A percentile compares a stretch with the other conserved stretches of the same genome.
Evolutionary conservation across 768 basidiomycete genomes (phyloP).

Genomic region (Pulveroboletus sp.): DNA sequence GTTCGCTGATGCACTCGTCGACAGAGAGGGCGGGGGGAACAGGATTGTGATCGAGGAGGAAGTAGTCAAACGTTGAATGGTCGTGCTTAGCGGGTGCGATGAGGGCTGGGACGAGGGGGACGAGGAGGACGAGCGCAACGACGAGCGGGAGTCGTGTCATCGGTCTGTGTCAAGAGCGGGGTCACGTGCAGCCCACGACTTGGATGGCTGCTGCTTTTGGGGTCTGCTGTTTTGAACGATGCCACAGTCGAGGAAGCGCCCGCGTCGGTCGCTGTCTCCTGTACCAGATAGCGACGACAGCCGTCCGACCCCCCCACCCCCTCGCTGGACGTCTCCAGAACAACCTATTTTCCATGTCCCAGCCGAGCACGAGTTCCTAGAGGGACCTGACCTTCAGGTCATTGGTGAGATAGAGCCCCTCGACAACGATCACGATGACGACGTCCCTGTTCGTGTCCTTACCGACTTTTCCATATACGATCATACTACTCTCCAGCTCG

Average conservation of each 20-base stretch:
- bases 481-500: slow-evolving; percentile 29
- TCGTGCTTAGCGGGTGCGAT: slow-evolving; percentile 34
- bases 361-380: slow-evolving; percentile 33
- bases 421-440: slow-evolving; percentile 27
- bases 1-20: slow-evolving; percentile 48
- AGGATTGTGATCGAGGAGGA: slow-evolving; percentile 67
- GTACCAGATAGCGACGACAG: slow-evolving; percentile 16
- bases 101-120: neutral
- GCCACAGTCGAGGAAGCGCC: slow-evolving; percentile 22
- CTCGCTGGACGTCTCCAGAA: slow-evolving; percentile 3
- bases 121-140: slow-evolving; percentile 9
- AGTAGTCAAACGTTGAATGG: slow-evolving; percentile 75
- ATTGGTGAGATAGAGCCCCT: slow-evolving; percentile 37
- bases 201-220: neutral
- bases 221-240: slow-evolving; percentile 11
- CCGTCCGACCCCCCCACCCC: slow-evolving; percentile 9
- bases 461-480: slow-evolving; percentile 53
- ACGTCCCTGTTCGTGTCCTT: slow-evolving; percentile 54
- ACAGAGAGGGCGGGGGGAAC: slow-evolving; percentile 48
- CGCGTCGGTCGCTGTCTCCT: slow-evolving; percentile 20
- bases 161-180: neutral
- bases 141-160: slow-evolving; percentile 14
- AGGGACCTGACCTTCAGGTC: slow-evolving; percentile 39
- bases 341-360: slow-evolving; percentile 10
- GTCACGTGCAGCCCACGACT: slow-evolving; percentile 8